Base-by-base conservation (phyloP, 441 rosid species). In the Breynia disticha region DNA sequence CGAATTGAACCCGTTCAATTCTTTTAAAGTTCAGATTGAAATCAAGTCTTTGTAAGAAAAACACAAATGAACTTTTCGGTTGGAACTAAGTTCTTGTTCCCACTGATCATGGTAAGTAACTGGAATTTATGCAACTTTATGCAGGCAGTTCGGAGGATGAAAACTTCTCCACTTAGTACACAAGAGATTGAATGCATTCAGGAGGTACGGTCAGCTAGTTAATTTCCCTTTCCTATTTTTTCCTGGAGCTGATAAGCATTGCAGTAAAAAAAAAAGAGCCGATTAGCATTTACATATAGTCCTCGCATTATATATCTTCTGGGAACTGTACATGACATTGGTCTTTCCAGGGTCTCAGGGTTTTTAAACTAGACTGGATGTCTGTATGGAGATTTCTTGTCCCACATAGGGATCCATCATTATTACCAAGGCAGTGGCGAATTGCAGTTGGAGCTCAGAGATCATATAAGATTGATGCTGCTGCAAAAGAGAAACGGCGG, bases 361-460 rank as follows among this genome's bases (percentile, higher is more conserved):
- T 71, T 62, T 90, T 76, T 75, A 94, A 87, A 79, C 75, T 71
- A 45, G 99, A 94, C 69, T 94, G 97, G 96, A 85, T 72, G 79
- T 87, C 87, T 24, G 81, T 94, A 28, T 87, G 99, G 86, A 82
- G 76, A 83, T 82, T 79, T 69, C 45, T 78, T 41, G 86, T 94
- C 61, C 99, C 95, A 20, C 76, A 90, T 67, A 76, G 96, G 68
- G 97, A 94, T 70, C 97, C 97, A 68, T 76, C 95, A 47, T 69
- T 73, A 55, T 74, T 94, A 61, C 87, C 86, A 44, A 78, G 96
- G 46, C 99, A 94, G 60, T 85, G 79, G 90, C 95, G 94, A 54
- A 78, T 72, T 66, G 94, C 99, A 72, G 74, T 85, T 74, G 97
- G 99, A 68, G 85, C 84, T 66, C 97, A 85, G 73, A 94, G 65